Conservation (phyloP, 371 early-diverging fungal genomes). For the Mucor circinelloides region DNA sequence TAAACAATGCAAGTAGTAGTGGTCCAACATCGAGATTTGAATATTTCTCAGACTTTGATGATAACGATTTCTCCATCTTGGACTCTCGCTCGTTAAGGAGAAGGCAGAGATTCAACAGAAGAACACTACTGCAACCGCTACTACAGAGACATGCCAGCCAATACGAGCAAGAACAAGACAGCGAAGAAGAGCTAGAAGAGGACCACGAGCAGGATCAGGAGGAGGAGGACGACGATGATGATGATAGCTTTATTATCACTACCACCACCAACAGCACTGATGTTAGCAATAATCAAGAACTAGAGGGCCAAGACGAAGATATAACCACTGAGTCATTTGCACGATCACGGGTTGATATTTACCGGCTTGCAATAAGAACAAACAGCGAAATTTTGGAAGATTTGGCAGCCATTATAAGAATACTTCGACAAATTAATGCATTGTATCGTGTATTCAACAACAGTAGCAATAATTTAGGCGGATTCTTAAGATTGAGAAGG, state of each 20-base stretch:
- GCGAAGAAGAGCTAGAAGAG: slow-evolving; percentile 15
- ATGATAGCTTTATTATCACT: neutral
- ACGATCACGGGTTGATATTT: slow-evolving; percentile 15
- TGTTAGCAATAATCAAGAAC: neutral
- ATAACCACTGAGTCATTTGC: slow-evolving; percentile 4
- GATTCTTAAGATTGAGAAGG: neutral
- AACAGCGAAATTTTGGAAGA: slow-evolving; percentile 28
- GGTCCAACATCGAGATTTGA: neutral
- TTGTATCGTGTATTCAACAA: slow-evolving; percentile 18
- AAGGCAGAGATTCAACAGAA: neutral
- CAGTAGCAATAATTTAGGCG: neutral
- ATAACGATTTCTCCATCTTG: neutral
- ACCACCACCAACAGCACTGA: neutral
- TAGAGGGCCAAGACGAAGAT: slow-evolving; percentile 13
- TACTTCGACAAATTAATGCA: slow-evolving; percentile 27
- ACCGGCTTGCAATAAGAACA: slow-evolving; percentile 18
- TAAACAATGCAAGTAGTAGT: neutral
- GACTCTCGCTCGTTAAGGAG: neutral
- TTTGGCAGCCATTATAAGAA: slow-evolving; percentile 24
- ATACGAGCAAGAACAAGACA: neutral
- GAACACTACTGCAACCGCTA: neutral
- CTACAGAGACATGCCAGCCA: neutral
- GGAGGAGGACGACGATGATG: neutral
- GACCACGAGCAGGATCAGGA: slow-evolving; percentile 9
- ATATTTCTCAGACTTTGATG: neutral